Evolutionary conservation across 2,329 filamentous ascomycete species (phyloP), one percentile per base, ranked within the genome.

Genomic region (Chrysoporthe puriensis): DNA sequence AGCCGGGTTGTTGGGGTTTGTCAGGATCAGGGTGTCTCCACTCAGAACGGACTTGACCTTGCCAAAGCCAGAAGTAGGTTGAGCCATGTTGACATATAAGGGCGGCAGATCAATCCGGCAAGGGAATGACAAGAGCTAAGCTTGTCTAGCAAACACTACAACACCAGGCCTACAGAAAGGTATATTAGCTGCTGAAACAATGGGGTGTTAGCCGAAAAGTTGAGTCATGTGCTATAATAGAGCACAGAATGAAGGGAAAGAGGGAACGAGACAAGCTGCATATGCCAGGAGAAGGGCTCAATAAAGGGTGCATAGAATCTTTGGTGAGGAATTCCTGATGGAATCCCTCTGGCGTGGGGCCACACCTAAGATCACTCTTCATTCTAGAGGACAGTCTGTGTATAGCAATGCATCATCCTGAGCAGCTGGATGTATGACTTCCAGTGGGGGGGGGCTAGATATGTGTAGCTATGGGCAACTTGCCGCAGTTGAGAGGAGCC

Each of bases 31-130:
- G 40, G 94, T 97, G 84, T 98, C 96, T 75, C 96, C 96, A 76
- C 94, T 97, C 76, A 96, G 84, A 73, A 97, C 93, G 78, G 91
- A 93, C 86, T 99, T 99, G 80, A 98, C 94, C 76, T 90, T 91
- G 56, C 48, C 64, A 50, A 44, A 61, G 34, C 64, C 64, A 56
- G 56, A 42, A 26, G 36, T 61, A 43, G 63, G 63, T 42, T 46
- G 54, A 60, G 63, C 54, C 63, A 65, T 65, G 44, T 9, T 52
- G 63, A 26, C 36, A 26, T 46, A 58, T 26, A n/a, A 26, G 75
- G 69, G 18, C 26, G 36, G 32, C n/a, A 16, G 26, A 52, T 50
- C 50, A 42, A 21, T 63, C 36, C n/a, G 52, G 32, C 46, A 16
- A 56, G 34, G 34, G 14, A 64, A 57, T 44, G 50, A 63, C 62